These are phyloP conservation scores for Fusarium phyllophilum DNA, from an alignment of 2,329 filamentous ascomycete genomes.

Conservation along the genomic window DNA sequence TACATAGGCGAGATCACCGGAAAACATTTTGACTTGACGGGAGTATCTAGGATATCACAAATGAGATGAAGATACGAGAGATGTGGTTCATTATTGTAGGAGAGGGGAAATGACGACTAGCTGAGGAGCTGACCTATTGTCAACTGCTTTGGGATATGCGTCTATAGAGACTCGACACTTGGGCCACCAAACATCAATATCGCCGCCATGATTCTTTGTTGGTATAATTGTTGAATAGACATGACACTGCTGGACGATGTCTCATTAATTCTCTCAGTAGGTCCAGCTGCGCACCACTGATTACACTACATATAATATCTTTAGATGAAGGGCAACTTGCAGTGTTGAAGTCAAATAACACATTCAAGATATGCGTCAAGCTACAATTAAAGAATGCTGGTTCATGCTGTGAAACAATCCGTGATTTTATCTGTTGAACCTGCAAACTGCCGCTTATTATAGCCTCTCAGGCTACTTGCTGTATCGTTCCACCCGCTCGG, in stretches of 20 bases:
- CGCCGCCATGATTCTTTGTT: background rate
- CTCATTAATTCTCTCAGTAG: background rate
- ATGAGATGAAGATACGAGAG: background rate
- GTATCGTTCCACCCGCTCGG: background rate
- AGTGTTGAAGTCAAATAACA: background rate
- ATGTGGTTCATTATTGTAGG: background rate
- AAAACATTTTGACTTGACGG: constrained; percentile 41
- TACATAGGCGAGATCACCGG: constrained; percentile 44
- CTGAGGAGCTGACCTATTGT: constrained; percentile 31
- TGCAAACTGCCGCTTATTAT: background rate
- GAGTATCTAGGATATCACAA: too few species aligned
- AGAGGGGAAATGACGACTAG: background rate
- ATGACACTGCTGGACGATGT: background rate
- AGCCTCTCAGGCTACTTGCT: background rate
- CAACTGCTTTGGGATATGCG: constrained; percentile 24
- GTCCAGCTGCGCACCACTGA: background rate
- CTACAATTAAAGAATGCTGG: background rate
- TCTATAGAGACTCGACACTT: constrained; percentile 9
- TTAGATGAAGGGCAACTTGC: background rate
- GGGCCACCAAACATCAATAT: background rate
- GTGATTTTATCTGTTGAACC: background rate
- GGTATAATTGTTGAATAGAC: background rate
- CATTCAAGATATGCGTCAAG: background rate
- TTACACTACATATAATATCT: too few species aligned
- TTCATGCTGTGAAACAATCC: background rate